Base-by-base conservation (phyloP, 805 yeast species). In the Ogataea trehalophila region DNA sequence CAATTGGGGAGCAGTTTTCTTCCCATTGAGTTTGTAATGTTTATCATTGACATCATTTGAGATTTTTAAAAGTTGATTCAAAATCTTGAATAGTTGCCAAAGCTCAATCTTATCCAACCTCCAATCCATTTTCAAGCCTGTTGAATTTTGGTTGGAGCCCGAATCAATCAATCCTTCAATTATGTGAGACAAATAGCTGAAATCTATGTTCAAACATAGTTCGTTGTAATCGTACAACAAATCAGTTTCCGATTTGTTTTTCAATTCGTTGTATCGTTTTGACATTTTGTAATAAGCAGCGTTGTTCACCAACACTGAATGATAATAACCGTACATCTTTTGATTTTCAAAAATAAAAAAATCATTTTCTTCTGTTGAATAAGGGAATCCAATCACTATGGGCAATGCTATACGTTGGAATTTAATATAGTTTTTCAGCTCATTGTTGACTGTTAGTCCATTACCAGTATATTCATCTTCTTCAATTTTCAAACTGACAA, bases 321-420 rank as follows among this genome's bases (percentile, higher is more conserved):
- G 34, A 43, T 63, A 61, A 36, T 58, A 48, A 5, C 54, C 54
- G 3, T 46, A 17, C 20, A 55, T 41, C 15, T 43, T 49, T 3
- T 46, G 26, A 44, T 58, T 39, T 15, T 43, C 63, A 34, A 55
- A 52, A n/a, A 54, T 41, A 14, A 52, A 48, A 2, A 54, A 45
- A 26, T 26, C 31, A 26, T 26, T 26, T 37, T 45, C 23, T 15
- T 56, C 52, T 7, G 54, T 39, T 22, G 53, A 52, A 51, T 56
- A 64, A 6, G 53, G 58, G 29, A 47, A 54, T 9, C 63, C 61
- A 20, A 64, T 44, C 13, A 62, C 56, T 38, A 66, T 49, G 2
- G 69, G 61, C 36, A 61, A 66, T 8, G 60, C 45, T 2, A 65
- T 42, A 31, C 51, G 48, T 26, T 66, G 60, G 26, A 51, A 49